A percentile compares a stretch with the other conserved stretches of the same genome.
These are phyloP conservation scores for Neurospora sp. DNA, from an alignment of 2,329 filamentous ascomycete species.

Conservation along the genomic window DNA sequence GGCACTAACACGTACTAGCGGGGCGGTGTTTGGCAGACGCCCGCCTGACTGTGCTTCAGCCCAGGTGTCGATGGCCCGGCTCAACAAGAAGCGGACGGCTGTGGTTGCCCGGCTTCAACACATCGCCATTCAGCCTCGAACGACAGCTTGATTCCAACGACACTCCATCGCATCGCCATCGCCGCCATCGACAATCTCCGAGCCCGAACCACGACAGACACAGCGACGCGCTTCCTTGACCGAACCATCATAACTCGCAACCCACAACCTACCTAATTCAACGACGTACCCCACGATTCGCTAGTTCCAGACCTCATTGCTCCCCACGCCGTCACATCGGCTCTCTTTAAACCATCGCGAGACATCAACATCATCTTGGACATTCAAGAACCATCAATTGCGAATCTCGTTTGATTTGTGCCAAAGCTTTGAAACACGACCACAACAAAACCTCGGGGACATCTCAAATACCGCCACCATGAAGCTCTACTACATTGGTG, in stretches of 20 bases:
- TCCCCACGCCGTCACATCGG: not conserved
- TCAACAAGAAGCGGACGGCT: not conserved
- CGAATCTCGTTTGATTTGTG: not conserved
- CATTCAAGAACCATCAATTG: not conserved
- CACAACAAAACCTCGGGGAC: not conserved
- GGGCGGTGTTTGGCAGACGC: not conserved
- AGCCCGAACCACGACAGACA: not conserved
- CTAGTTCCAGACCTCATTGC: not conserved
- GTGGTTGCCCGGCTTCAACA: not conserved
- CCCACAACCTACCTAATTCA: not conserved
- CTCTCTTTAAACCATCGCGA: not conserved
- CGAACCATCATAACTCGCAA: not conserved
- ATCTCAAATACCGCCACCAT: conserved; percentile 39
- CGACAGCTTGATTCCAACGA: not conserved
- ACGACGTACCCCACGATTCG: not conserved
- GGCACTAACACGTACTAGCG: not conserved
- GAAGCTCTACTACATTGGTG: conserved; percentile 84
- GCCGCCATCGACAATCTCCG: not conserved
- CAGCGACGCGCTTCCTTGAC: not conserved
- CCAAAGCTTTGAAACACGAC: not conserved
- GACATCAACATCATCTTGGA: not conserved
- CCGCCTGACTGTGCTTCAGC: not conserved
- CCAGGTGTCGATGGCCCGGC: not conserved
- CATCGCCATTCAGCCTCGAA: not conserved
- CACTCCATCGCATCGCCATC: not conserved